Evolutionary conservation across 2,329 filamentous ascomycete genomes (phyloP), one percentile per base, ranked within the genome.

Genomic region (Colletotrichum karsti): DNA sequence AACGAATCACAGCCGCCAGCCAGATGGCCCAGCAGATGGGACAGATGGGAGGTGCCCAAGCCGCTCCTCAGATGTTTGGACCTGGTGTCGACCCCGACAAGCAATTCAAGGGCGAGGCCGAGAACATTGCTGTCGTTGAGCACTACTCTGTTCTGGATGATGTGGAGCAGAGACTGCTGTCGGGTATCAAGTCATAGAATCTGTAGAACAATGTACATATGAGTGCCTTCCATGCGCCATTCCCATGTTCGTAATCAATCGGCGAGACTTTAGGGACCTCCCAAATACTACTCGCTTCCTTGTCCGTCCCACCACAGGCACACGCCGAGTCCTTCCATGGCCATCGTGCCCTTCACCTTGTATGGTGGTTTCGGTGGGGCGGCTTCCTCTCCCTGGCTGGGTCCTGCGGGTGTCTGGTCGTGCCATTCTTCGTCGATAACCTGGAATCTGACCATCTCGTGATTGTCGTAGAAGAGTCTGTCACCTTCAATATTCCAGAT

Each of bases 61-160:
- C 28, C 22, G 66, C 63, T 15, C 88, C 87, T 30, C 89, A 95
- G 76, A 92, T 96, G 84, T 97, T 97, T 80, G 94, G 93, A 30
- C 95, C 96, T 1, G 95, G 95, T 24, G 92, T 96, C 75, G 97
- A 99, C 77, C 94, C 95, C 0, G 93, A 98, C 81, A 99, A 99
- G 86, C 89, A 97, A 78, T 99, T 98, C 81, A 86, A 92, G 78
- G 93, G 86, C 51, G 96, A 99, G 82, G 93, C 93, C 3, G 96
- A 99, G 85, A 99, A 99, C 80, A 81, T 99, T 70, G 95, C 97
- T 73, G 96, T 99, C 24, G 88, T 97, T 75, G 95, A 97, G 78
- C 95, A 98, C 80, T 93, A 94, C 78, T 98, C 93, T 75, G 93
- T 98, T 70, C 83, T 98, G 67, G 93, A 97, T 74, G 92, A 92